These are phyloP conservation scores for Candida cerambycidarum DNA, from an alignment of 805 yeast species.

Conservation along the genomic window DNA sequence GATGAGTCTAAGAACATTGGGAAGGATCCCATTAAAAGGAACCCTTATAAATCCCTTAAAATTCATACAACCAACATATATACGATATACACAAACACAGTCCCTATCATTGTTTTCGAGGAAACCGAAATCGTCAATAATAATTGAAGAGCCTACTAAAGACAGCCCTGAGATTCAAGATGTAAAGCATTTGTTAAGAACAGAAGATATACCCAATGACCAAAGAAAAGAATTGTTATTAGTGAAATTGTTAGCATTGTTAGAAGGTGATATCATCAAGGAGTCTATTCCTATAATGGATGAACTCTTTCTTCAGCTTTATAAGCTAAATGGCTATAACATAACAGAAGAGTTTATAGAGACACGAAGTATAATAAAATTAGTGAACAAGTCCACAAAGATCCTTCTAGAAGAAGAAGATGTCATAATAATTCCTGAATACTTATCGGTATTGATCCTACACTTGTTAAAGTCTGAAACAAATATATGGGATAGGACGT, in stretches of 20 bases:
- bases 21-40: no score
- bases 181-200: constrained; percentile 12
- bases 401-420: not conserved
- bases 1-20: no score
- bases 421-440: constrained; percentile 25
- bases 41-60: not conserved
- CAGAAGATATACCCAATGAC: constrained; percentile 9
- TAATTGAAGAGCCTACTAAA: constrained; percentile 12
- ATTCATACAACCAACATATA: not conserved
- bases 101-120: not conserved
- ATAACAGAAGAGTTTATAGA: constrained; percentile 5
- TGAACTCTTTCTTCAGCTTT: constrained; percentile 13
- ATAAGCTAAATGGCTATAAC: constrained; percentile 14
- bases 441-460: constrained; percentile 25
- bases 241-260: constrained; percentile 4
- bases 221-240: constrained; percentile 4
- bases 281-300: constrained; percentile 9
- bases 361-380: not conserved
- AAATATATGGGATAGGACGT: constrained; percentile 18
- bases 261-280: constrained; percentile 8
- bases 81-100: not conserved
- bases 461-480: constrained; percentile 16
- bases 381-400: constrained; percentile 8
- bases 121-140: not conserved
- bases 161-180: constrained; percentile 5